A percentile compares a stretch with the other conserved stretches of the same genome.
These are phyloP conservation scores for Fomitopsis pinicola DNA, from an alignment of 1,284 basidiomycete genomes.

Conservation along the genomic window DNA sequence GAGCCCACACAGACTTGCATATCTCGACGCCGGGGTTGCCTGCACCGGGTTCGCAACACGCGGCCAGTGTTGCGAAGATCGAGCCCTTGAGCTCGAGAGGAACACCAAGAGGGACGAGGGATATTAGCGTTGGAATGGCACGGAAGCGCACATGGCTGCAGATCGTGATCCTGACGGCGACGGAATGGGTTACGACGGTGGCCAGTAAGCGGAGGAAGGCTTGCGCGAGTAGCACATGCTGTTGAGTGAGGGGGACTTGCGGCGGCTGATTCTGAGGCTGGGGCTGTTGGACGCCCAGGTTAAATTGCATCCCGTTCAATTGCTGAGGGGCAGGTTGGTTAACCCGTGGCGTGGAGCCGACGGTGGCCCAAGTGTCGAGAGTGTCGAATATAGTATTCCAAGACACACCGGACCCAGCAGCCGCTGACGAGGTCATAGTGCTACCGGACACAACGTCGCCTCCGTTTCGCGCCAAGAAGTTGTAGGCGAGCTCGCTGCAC, in stretches of 20 bases:
- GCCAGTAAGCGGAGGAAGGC: conserved; percentile 81
- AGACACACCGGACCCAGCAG: conserved; percentile 33
- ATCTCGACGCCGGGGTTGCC: conserved; percentile 74
- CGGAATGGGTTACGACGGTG: conserved; percentile 75
- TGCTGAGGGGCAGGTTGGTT: conserved; percentile 19
- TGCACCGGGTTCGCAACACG: conserved; percentile 79
- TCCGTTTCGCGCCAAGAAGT: conserved; percentile 72
- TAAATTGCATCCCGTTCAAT: conserved; percentile 21
- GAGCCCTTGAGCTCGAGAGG: conserved; percentile 92
- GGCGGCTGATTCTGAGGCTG: conserved; percentile 37
- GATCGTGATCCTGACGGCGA: conserved; percentile 77
- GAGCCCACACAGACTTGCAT: conserved; percentile 76
- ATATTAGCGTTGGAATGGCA: conserved; percentile 76
- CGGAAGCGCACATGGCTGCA: conserved; percentile 75
- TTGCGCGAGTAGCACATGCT: conserved; percentile 76
- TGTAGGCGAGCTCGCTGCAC: conserved; percentile 82
- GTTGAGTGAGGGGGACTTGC: conserved; percentile 48
- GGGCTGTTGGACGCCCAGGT: conserved; percentile 30
- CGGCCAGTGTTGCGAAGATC: conserved; percentile 78
- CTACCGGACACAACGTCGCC: conserved; percentile 61
- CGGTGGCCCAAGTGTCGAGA: conserved; percentile 47
- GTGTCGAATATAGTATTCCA: conserved; percentile 52
- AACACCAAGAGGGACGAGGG: conserved; percentile 75
- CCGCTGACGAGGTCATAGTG: conserved; percentile 26
- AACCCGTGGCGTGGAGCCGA: conserved; percentile 23